These are phyloP conservation scores for Colletotrichum navitas DNA, from an alignment of 2,329 filamentous ascomycete species.

Conservation along the genomic window DNA sequence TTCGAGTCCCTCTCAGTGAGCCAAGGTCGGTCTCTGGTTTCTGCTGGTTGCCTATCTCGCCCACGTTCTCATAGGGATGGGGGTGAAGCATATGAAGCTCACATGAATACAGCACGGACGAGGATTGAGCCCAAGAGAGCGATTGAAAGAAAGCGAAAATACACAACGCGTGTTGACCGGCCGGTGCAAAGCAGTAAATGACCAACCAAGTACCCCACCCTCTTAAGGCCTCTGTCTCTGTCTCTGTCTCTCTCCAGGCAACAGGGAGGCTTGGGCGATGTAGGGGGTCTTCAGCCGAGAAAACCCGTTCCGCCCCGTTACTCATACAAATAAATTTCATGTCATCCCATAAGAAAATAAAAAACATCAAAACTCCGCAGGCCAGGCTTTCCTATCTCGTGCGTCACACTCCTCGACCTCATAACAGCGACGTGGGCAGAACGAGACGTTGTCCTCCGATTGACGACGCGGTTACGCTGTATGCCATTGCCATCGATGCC, in stretches of 20 bases:
- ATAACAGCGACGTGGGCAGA: slow-evolving; percentile 19
- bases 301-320: slow-evolving; percentile 17
- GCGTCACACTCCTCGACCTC: neutral
- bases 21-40: slow-evolving; percentile 24
- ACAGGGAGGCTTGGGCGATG: neutral
- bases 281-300: neutral
- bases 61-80: neutral
- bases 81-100: neutral
- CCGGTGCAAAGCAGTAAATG: slow-evolving; percentile 4
- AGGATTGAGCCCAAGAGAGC: neutral
- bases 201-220: neutral
- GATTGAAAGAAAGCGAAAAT: neutral
- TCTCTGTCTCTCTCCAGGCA: neutral
- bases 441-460: slow-evolving; percentile 18
- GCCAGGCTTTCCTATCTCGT: neutral
- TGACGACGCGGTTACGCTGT: slow-evolving; percentile 34
- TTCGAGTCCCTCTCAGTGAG: slow-evolving; percentile 30
- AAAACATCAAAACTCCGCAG: neutral
- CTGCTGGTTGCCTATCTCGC: slow-evolving; percentile 17
- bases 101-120: neutral
- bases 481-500: slow-evolving; percentile 15
- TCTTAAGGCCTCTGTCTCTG: neutral
- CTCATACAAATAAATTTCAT: slow-evolving; percentile 41
- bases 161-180: slow-evolving; percentile 9
- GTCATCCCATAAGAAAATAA: slow-evolving; percentile 25